Conservation (phyloP, 805 yeast genomes). For the Hanseniaspora opuntiae region DNA sequence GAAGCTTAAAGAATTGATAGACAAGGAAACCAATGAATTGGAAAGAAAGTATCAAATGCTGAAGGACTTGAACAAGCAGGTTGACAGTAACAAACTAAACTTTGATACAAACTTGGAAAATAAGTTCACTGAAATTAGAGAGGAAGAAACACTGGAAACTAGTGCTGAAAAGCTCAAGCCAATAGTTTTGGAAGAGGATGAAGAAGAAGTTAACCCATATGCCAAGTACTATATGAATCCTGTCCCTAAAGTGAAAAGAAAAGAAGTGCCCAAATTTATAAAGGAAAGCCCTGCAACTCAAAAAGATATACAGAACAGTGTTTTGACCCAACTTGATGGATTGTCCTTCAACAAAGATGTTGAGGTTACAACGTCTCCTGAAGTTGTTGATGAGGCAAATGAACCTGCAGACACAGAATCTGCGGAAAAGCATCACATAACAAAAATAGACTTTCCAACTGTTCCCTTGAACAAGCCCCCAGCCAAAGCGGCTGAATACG, state of each 20-base stretch:
- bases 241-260: not conserved
- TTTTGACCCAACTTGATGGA: slow-evolving; percentile 12
- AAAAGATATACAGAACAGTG: not conserved
- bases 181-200: not conserved
- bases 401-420: not conserved
- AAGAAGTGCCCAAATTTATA: not conserved
- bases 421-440: slow-evolving; percentile 16
- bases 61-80: slow-evolving; percentile 4
- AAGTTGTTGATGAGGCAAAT: slow-evolving; percentile 5
- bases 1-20: slow-evolving; percentile 10
- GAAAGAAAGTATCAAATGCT: slow-evolving; percentile 11
- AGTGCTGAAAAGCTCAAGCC: not conserved
- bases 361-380: slow-evolving; percentile 5
- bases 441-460: slow-evolving; percentile 30
- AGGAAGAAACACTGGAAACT: not conserved
- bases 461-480: slow-evolving; percentile 27
- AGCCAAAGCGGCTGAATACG: slow-evolving; percentile 8
- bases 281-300: not conserved
- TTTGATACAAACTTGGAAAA: not conserved
- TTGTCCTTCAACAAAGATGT: slow-evolving; percentile 4
- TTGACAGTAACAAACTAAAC: not conserved
- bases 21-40: slow-evolving; percentile 9
- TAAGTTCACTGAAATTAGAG: not conserved
- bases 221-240: slow-evolving; percentile 9
- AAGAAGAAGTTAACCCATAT: slow-evolving; percentile 11